Base-by-base conservation (phyloP, 2,329 filamentous ascomycete species). In the Claviceps africana region DNA sequence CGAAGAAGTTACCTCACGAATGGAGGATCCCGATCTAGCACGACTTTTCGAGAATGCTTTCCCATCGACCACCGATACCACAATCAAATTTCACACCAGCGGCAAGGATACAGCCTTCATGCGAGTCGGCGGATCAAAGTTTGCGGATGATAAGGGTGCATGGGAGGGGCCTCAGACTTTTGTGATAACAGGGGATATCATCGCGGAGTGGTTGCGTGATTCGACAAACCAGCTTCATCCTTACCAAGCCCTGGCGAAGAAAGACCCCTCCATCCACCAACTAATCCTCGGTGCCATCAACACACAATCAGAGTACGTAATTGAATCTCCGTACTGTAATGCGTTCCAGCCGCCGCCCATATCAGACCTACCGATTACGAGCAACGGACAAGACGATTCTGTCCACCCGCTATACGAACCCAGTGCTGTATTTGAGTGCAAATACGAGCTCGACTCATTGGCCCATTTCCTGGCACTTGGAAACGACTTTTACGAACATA, bases 381-480 rank as follows among this genome's bases (percentile, higher is more conserved):
- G 79, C 60, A 95, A 91, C 61, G 87, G 87, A 3, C 87, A 95
- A 64, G 78, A 84, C 21, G 93, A 98, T 62, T 69, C 65, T 9
- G 93, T 98, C 0, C 88, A 95, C 60, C 93, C 93, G 0, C 74
- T 76, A 0, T 97, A 95, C 64, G 89, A 97, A 62, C 85, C 85
- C 0, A 79, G 76, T 0, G 79, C 83, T 48, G 93, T 98, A 3
- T 98, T 96, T 58, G 93, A 98, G 69, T 98, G 93, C 79, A 98
- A 98, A 70, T 98, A 97, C 68, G 93, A 98, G 71, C 81, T 98
- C 22, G 93, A 98, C 69, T 96, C 90, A 9, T 75, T 98, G 0
- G 93, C 90, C 0, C 85, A 94, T 63, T 98, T 98, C 66, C 76
- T 98, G 6, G 82, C 86, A 0, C 71, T 98, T 2, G 80, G 77